phyloP scores from a whole-genome alignment of 495 filamentous ascomycete species.

The Xylaria palmicola region DNA sequence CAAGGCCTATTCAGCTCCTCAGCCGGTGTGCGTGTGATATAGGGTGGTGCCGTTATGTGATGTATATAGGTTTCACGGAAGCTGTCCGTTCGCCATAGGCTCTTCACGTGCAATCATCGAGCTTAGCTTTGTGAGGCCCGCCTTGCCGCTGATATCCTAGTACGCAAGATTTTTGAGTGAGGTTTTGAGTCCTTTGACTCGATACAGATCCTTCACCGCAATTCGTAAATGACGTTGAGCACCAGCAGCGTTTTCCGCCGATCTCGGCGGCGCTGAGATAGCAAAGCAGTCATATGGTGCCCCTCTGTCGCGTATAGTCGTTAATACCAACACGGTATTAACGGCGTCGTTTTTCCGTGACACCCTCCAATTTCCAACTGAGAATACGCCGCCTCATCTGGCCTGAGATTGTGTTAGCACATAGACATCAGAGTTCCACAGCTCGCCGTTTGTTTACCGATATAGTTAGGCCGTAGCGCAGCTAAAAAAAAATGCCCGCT shows the following conservation, averaged over 20 bases:
- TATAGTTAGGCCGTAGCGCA: neutral
- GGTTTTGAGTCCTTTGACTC: conserved; percentile 8
- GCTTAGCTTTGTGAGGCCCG: neutral
- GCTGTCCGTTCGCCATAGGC: too few relatives aligned
- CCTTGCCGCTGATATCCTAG: neutral
- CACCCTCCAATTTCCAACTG: neutral
- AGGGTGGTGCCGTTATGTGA: too few relatives aligned
- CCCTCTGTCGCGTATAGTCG: too few relatives aligned
- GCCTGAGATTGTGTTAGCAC: neutral
- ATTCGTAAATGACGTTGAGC: conserved; percentile 3
- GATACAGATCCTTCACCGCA: conserved; percentile 13
- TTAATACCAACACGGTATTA: too few relatives aligned
- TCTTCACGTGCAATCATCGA: neutral
- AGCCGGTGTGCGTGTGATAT: too few relatives aligned
- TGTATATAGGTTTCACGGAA: too few relatives aligned
- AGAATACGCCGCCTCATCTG: neutral
- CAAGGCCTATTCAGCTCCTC: too few relatives aligned
- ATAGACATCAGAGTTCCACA: neutral
- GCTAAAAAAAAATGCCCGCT: neutral
- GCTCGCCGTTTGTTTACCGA: neutral
- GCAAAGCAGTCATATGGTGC: neutral
- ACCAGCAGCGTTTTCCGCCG: neutral
- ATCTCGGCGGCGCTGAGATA: neutral
- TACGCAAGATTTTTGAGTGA: conserved; percentile 11
- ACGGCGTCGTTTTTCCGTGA: too few relatives aligned